Percentiles rank a stretch among this genome's conserved stretches.
These are phyloP conservation scores for Fusarium sp. DNA, from an alignment of 2,329 filamentous ascomycete species.

Conservation along the genomic window DNA sequence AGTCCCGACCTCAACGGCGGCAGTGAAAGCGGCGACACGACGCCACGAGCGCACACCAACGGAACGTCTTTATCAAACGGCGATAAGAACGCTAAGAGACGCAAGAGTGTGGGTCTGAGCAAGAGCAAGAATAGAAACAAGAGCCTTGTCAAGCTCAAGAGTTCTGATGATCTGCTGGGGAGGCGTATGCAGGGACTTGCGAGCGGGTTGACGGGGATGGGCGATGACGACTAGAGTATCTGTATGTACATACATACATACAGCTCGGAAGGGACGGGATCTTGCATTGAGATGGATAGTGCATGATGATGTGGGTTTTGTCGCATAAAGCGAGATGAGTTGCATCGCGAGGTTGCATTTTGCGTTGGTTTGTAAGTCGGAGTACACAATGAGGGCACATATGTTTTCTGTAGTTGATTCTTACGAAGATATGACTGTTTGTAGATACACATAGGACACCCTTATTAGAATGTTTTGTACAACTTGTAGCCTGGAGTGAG, in stretches of 20 bases:
- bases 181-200: slow-evolving; percentile 68
- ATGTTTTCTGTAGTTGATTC: slow-evolving; percentile 7
- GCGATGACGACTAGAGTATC: slow-evolving; percentile 52
- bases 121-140: slow-evolving; percentile 57
- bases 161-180: slow-evolving; percentile 66
- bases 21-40: slow-evolving; percentile 33
- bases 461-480: slow-evolving; percentile 20
- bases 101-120: slow-evolving; percentile 42
- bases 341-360: slow-evolving; percentile 5
- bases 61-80: slow-evolving; percentile 34
- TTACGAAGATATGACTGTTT: slow-evolving; percentile 23
- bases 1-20: slow-evolving; percentile 21
- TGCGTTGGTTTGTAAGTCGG: background rate
- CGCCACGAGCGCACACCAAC: slow-evolving; percentile 20
- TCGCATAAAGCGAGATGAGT: slow-evolving; percentile 26
- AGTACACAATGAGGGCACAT: background rate
- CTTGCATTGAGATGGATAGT: background rate
- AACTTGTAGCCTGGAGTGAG: background rate
- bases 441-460: slow-evolving; percentile 36
- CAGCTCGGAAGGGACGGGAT: slow-evolving; percentile 28
- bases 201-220: slow-evolving; percentile 61
- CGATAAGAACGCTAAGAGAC: slow-evolving; percentile 42
- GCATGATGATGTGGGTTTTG: background rate
- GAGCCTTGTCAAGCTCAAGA: slow-evolving; percentile 64
- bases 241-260: background rate